These are phyloP conservation scores for Colletotrichum karsti DNA, from an alignment of 2,329 filamentous ascomycete genomes.

Conservation along the genomic window DNA sequence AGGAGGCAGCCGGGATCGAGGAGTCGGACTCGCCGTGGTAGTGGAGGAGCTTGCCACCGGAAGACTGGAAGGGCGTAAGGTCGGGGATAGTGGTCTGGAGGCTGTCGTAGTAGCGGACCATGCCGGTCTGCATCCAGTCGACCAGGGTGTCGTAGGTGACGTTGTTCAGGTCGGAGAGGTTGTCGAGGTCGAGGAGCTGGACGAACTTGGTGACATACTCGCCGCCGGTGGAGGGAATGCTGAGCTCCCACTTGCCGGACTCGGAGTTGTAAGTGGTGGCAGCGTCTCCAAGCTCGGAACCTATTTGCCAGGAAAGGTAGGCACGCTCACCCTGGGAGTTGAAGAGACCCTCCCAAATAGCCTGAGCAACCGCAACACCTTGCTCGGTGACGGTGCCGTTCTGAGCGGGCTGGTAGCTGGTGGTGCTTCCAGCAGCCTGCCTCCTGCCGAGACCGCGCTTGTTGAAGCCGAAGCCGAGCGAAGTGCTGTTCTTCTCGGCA, in stretches of 20 bases:
- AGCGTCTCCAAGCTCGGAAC: constrained; percentile 41
- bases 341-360: constrained; percentile 43
- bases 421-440: constrained; percentile 32
- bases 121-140: constrained; percentile 61
- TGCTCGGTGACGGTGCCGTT: constrained; percentile 44
- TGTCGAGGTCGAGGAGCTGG: constrained; percentile 43
- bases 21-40: constrained; percentile 66
- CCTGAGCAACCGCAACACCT: constrained; percentile 40
- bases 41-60: constrained; percentile 65
- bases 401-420: constrained; percentile 37
- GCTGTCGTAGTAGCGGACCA: constrained; percentile 48
- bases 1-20: constrained; percentile 60
- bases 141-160: constrained; percentile 65
- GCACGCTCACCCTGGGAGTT: constrained; percentile 42
- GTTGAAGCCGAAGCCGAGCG: constrained; percentile 36
- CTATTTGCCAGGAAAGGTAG: constrained; percentile 35
- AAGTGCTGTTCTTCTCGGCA: constrained; percentile 20
- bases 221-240: constrained; percentile 40
- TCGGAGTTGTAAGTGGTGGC: constrained; percentile 41
- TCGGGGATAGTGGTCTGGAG: constrained; percentile 62
- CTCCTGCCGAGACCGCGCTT: constrained; percentile 24
- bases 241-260: constrained; percentile 41
- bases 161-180: constrained; percentile 50
- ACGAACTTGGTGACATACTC: constrained; percentile 51
- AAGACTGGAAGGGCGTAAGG: constrained; percentile 55